Evolutionary conservation across 2,329 filamentous ascomycete genomes (phyloP).

Genomic region (Paracoccidioides lutzii): DNA sequence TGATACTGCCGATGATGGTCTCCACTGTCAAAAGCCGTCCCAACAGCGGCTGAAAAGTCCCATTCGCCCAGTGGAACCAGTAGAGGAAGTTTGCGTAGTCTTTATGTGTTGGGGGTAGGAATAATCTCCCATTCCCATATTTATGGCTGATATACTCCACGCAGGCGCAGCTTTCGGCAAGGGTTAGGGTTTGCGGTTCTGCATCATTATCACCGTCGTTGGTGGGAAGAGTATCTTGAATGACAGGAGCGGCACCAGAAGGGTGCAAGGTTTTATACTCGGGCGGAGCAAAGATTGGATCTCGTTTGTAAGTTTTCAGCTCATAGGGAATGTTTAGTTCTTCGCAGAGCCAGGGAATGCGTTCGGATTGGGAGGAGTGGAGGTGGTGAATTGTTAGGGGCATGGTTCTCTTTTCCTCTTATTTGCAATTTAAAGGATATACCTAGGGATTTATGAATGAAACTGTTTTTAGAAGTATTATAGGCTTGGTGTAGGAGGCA

Average conservation of each 20-base stretch:
- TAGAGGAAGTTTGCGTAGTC: slow-evolving; percentile 50
- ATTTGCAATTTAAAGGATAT: background rate
- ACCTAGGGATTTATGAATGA: background rate
- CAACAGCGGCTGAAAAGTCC: slow-evolving; percentile 32
- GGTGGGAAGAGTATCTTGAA: slow-evolving; percentile 35
- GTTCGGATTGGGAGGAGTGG: slow-evolving; percentile 49
- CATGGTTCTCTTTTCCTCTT: background rate
- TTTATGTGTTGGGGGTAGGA: slow-evolving; percentile 32
- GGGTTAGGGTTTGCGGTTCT: slow-evolving; percentile 24
- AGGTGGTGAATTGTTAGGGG: slow-evolving; percentile 40
- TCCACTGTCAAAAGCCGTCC: slow-evolving; percentile 18
- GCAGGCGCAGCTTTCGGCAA: slow-evolving; percentile 49
- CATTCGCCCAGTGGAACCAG: slow-evolving; percentile 50
- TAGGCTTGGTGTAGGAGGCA: slow-evolving; percentile 8
- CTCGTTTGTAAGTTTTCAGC: slow-evolving; percentile 35
- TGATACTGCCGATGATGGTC: background rate
- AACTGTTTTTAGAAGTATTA: background rate
- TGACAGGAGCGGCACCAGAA: slow-evolving; percentile 46
- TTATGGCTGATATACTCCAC: slow-evolving; percentile 49
- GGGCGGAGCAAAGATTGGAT: slow-evolving; percentile 31
- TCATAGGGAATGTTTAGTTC: slow-evolving; percentile 47
- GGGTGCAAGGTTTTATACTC: slow-evolving; percentile 36
- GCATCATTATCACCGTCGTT: slow-evolving; percentile 9
- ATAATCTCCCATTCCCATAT: slow-evolving; percentile 39
- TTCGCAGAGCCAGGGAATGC: slow-evolving; percentile 52